Evolutionary conservation across 2,329 filamentous ascomycete species (phyloP).

Genomic region (Colletotrichum lindemuthianum): DNA sequence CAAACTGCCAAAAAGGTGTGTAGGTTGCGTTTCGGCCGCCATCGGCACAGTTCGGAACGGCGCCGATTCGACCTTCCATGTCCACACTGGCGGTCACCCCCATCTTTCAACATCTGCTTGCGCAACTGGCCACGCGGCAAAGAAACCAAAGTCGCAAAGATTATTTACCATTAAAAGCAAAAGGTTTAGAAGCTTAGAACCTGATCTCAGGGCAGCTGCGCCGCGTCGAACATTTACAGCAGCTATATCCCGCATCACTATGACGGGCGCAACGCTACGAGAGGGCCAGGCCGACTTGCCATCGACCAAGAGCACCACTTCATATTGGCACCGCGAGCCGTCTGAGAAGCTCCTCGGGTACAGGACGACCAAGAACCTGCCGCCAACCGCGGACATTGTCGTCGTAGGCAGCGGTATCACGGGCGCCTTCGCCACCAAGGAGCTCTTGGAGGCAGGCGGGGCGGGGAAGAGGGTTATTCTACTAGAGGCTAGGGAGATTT

Average conservation of each 20-base stretch:
- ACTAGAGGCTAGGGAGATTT: slow-evolving; percentile 82
- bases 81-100: no score
- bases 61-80: no score
- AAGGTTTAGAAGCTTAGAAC: no score
- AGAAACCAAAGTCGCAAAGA: neutral
- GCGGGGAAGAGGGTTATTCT: slow-evolving; percentile 68
- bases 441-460: slow-evolving; percentile 59
- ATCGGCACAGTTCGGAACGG: no score
- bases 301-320: slow-evolving; percentile 66
- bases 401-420: slow-evolving; percentile 82
- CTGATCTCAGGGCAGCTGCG: no score
- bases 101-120: neutral
- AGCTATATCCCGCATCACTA: slow-evolving; percentile 32
- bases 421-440: slow-evolving; percentile 75
- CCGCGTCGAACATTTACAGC: neutral
- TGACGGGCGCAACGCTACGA: slow-evolving; percentile 45
- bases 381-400: slow-evolving; percentile 71
- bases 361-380: slow-evolving; percentile 71
- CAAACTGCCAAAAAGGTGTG: neutral
- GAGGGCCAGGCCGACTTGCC: slow-evolving; percentile 65
- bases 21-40: no score
- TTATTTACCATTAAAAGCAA: no score
- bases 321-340: slow-evolving; percentile 80
- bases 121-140: neutral
- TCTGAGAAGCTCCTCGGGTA: slow-evolving; percentile 73